phyloP scores from a whole-genome alignment of 441 rosid genomes.

The Eutrema salsugineum region DNA sequence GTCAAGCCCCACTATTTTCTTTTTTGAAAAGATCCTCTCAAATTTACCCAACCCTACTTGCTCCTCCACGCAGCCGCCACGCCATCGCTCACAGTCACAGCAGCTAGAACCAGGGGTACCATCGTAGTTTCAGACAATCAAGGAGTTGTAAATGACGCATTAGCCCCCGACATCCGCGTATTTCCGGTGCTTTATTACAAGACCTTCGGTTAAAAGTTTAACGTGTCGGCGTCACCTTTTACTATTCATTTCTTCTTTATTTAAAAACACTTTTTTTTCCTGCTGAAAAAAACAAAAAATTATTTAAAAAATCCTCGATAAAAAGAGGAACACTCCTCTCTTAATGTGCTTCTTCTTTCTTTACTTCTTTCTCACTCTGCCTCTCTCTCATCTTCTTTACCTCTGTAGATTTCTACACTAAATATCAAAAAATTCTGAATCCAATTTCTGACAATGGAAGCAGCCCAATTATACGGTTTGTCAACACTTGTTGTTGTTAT shows the following conservation, averaged over 20 bases:
- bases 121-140: neutral
- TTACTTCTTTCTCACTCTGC: neutral
- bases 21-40: neutral
- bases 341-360: neutral
- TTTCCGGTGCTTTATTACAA: conserved; percentile 22
- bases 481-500: conserved; percentile 1
- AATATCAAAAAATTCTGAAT: neutral
- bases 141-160: neutral
- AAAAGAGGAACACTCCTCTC: conserved; percentile 24
- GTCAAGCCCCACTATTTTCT: conserved; percentile 22
- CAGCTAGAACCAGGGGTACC: neutral
- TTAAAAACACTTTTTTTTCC: neutral
- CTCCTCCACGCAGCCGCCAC: conserved; percentile 31
- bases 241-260: conserved; percentile 10
- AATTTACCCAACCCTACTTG: conserved; percentile 5
- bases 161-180: conserved; percentile 20
- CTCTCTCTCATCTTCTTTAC: neutral
- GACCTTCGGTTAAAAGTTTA: conserved; percentile 19
- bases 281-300: neutral
- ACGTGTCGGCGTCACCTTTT: conserved; percentile 18
- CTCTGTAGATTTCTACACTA: neutral
- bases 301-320: neutral
- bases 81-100: neutral
- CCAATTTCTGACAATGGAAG: conserved; percentile 25
- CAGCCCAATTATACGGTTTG: neutral